Base-by-base conservation (phyloP, 331 rosid genomes). In the Stylosanthes scabra region DNA sequence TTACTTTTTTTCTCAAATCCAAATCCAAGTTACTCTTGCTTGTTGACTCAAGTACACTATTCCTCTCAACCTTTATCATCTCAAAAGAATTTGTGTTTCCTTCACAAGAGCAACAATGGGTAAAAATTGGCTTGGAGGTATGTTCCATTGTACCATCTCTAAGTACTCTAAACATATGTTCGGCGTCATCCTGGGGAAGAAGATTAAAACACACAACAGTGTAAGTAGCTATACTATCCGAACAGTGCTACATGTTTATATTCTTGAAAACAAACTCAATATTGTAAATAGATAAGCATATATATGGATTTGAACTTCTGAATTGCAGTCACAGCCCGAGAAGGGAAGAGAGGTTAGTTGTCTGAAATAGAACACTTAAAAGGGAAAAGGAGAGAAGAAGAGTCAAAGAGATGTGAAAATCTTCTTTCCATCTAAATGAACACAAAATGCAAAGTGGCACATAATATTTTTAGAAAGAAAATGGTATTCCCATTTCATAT, bases 151-250 rank as follows among this genome's bases (percentile, higher is more conserved):
- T 84, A 84, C 34, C 78, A 59, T 75, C 85, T 86, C 16, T 87
- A 65, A 94, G 9, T 8, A 84, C 76, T 77, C 79, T 82, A 81
- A 79, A 92, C 86, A 95, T 25, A 81, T 75, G 88, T 83, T 83
- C 93, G 66, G 97, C 99, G 82, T 90, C 95, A 9, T 72, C 81
- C 99, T 95, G 81, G 76, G 66, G 60, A 55, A 57, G 41, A 72
- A 70, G 79, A 64, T 54, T 68, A 50, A 45, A 51, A 68, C 55
- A 64, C 42, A 62, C 57, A 72, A 10, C 44, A 44, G 29, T 8
- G 34, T 55, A 42, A 66, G 27, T 16, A 59, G 28, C 27, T 10
- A 49, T 61, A 70, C 61, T 7, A 15, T 59, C 67, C 67, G 46
- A 68, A 46, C 65, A 70, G 28, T 31, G 29, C 46, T 9, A 63